Evolutionary conservation across 352 stramenopile genomes (phyloP).

Genomic region (Aphanomyces cochlioides): DNA sequence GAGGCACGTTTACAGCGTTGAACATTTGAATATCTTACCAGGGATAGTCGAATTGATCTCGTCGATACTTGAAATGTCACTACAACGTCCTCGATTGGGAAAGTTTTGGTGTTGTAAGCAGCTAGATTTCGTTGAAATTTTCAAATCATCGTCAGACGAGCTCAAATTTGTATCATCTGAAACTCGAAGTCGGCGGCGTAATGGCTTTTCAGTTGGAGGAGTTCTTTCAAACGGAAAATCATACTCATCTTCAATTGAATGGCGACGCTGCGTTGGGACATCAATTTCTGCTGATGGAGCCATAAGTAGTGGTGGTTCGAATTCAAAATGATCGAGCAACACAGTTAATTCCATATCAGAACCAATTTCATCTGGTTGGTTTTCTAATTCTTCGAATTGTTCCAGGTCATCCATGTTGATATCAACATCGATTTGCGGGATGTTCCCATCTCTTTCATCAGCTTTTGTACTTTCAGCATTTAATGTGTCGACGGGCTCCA

Average conservation of each 20-base stretch:
- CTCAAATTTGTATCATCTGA: not conserved
- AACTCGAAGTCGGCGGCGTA: conserved; percentile 8
- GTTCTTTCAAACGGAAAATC: not conserved
- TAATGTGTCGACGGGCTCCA: not conserved
- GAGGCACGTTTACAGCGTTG: too few relatives aligned
- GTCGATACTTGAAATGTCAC: conserved; percentile 19
- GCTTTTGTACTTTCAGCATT: not conserved
- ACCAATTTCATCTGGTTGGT: not conserved
- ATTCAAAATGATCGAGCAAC: conserved; percentile 18
- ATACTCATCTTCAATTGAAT: not conserved
- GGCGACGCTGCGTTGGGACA: not conserved
- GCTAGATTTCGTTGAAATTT: not conserved
- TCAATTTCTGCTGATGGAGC: not conserved
- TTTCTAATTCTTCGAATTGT: conserved; percentile 13
- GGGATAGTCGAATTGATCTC: not conserved
- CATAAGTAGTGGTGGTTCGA: not conserved
- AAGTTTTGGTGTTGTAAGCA: too few relatives aligned
- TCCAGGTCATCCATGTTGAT: conserved; percentile 7
- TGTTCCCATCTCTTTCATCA: not conserved
- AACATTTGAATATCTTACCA: too few relatives aligned
- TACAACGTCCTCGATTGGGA: not conserved
- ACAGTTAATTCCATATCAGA: conserved; percentile 1
- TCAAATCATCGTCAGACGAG: not conserved
- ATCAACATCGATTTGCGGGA: not conserved
- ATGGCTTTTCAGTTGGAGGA: not conserved